A percentile compares a stretch with the other conserved stretches of the same genome.
Conservation (phyloP, 2,329 filamentous ascomycete species). For the Claviceps sp. region DNA sequence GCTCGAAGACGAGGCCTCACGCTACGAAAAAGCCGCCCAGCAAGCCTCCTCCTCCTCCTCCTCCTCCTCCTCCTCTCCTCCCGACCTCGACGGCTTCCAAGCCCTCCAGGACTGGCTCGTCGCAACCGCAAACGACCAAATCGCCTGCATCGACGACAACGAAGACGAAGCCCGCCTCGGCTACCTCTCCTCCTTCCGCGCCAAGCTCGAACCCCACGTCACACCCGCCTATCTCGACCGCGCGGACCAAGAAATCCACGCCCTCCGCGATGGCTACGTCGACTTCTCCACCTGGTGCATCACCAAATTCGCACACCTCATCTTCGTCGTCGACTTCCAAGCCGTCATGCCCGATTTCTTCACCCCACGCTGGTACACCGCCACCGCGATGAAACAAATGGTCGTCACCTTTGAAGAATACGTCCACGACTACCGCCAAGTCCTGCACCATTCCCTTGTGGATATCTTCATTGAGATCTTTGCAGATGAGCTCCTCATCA, state of each 20-base stretch:
- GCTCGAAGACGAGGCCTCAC: conserved; percentile 70
- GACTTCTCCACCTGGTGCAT: conserved; percentile 92
- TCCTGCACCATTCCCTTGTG: conserved; percentile 73
- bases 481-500: conserved; percentile 75
- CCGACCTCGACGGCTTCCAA: conserved; percentile 56
- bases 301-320: conserved; percentile 68
- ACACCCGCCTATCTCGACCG: conserved; percentile 67
- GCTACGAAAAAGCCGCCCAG: conserved; percentile 43
- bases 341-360: conserved; percentile 80
- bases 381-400: conserved; percentile 83
- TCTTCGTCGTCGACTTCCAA: conserved; percentile 84
- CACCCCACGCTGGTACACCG: conserved; percentile 76
- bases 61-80: neutral
- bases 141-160: conserved; percentile 91
- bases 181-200: conserved; percentile 76
- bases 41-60: neutral
- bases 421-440: conserved; percentile 69
- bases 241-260: conserved; percentile 57
- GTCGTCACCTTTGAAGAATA: conserved; percentile 94
- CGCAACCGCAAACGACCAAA: conserved; percentile 95
- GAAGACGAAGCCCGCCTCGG: conserved; percentile 61
- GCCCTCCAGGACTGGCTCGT: conserved; percentile 90
- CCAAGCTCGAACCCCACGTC: conserved; percentile 70
- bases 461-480: conserved; percentile 92
- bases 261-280: conserved; percentile 80